Percentiles rank a stretch among this genome's conserved stretches.
Evolutionary conservation across 2,329 filamentous ascomycete species (phyloP).

Genomic region (Macrophomina pseudophaseolina): DNA sequence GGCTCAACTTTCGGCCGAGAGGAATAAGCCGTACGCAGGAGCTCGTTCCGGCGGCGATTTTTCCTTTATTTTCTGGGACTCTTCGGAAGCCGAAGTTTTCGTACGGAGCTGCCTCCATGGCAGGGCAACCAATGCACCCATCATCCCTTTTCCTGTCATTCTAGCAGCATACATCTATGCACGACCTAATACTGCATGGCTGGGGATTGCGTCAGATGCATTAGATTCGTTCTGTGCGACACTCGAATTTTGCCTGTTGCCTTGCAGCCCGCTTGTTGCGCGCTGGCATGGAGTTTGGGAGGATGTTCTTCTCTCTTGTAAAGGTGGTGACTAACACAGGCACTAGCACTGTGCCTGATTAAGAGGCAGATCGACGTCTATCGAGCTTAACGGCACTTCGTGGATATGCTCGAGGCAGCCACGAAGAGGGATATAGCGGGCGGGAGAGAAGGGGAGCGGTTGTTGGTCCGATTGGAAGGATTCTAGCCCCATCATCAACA

Average conservation of each 20-base stretch:
- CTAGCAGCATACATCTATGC: background rate
- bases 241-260: background rate
- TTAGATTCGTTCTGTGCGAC: background rate
- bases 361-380: background rate
- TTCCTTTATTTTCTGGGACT: too few relatives aligned
- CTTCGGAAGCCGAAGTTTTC: background rate
- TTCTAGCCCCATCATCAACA: background rate
- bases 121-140: background rate
- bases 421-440: too few relatives aligned
- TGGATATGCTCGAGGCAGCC: too few relatives aligned
- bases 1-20: too few relatives aligned
- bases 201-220: background rate
- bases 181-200: background rate
- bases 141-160: background rate
- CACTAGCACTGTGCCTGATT: background rate
- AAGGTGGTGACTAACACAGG: background rate
- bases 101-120: background rate
- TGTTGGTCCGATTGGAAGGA: slow-evolving; percentile 1
- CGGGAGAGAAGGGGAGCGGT: background rate
- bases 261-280: background rate
- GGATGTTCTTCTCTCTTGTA: background rate
- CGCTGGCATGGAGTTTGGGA: background rate
- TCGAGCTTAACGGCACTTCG: too few relatives aligned
- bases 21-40: too few relatives aligned
- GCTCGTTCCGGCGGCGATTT: too few relatives aligned